Base-by-base conservation (phyloP, 768 basidiomycete species). In the Serendipita sp. region DNA sequence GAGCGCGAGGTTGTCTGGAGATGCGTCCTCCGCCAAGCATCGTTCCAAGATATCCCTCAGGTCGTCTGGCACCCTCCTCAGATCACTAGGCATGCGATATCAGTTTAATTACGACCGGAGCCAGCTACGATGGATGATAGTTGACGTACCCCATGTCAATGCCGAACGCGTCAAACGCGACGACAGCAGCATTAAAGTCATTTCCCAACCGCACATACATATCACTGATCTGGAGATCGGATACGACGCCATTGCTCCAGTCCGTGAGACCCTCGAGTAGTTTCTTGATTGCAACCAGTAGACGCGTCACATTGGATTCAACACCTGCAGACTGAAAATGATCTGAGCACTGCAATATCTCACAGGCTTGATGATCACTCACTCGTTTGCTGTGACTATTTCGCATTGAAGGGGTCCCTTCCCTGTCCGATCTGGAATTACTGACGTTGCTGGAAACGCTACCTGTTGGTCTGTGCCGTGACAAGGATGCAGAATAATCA, bases 191-290 rank as follows among this genome's bases (percentile, higher is more conserved):
- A 70, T 97, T 97, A 77, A 99, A 98, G 71, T 96, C 94, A 73
- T 98, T 97, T 24, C 96, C 96, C 24, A 99, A 78, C 62, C 84
- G 82, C 61, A 99, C 96, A 73, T 99, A 99, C 61, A 96, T 89
- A 72, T 97, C 91, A 78, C 93, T 96, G 70, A 99, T 92, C 67
- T 88, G 78, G 44, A 73, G 75, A 70, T 95, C 92, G 63, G 82
- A 77, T 68, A 87, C 79, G 68, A 82, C 78, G 64, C 80, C 73
- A 64, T 77, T 77, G 72, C 88, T 89, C 92, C 92, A 96, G 75
- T 81, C 75, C 3, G 88, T 90, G 62, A 96, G 78, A 1, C 88
- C 79, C 71, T 96, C 93, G 41, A 99, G 79, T n/a, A 99, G 82
- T 65, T 89, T 83, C 71, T 97, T 95, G 66, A 97, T 98, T 31